phyloP scores from a whole-genome alignment of 1,139 yeast species.

The Meyerozyma sp. region DNA sequence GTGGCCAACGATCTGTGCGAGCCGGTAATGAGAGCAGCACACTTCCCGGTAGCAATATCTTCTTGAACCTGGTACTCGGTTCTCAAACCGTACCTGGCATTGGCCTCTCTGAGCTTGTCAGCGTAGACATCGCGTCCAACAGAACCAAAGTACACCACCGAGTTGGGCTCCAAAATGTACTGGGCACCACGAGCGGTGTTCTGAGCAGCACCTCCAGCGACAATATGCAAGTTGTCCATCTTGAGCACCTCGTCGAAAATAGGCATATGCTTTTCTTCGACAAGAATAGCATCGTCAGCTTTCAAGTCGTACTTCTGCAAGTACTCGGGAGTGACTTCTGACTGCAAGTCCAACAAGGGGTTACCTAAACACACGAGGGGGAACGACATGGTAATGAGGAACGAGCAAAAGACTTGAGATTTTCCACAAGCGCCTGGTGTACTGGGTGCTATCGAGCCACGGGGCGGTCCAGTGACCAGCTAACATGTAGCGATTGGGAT shows the following conservation, averaged over 20 bases:
- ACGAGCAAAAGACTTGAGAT: neutral
- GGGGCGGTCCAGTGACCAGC: neutral
- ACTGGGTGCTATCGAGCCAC: neutral
- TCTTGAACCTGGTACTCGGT: slow-evolving; percentile 81
- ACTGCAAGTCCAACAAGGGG: slow-evolving; percentile 87
- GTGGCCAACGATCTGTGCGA: slow-evolving; percentile 89
- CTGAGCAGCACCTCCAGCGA: slow-evolving; percentile 99
- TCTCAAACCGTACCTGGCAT: slow-evolving; percentile 79
- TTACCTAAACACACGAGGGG: slow-evolving; percentile 67
- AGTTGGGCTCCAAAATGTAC: slow-evolving; percentile 72
- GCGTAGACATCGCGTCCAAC: slow-evolving; percentile 92
- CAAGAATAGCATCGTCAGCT: slow-evolving; percentile 91
- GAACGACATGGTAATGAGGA: slow-evolving; percentile 35
- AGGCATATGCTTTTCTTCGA: slow-evolving; percentile 82
- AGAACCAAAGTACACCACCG: slow-evolving; percentile 92
- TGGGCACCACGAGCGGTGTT: slow-evolving; percentile 99
- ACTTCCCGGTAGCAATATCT: slow-evolving; percentile 84
- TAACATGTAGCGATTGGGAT: too few relatives aligned
- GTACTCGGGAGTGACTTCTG: slow-evolving; percentile 63
- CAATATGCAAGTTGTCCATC: slow-evolving; percentile 56
- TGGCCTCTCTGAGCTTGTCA: slow-evolving; percentile 76
- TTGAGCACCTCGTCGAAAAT: slow-evolving; percentile 74
- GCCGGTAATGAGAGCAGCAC: slow-evolving; percentile 93
- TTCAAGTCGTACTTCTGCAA: slow-evolving; percentile 77
- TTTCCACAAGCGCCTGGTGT: slow-evolving; percentile 1